phyloP scores from a whole-genome alignment of 1,284 basidiomycete genomes.

The Sporisorium reilianum region DNA sequence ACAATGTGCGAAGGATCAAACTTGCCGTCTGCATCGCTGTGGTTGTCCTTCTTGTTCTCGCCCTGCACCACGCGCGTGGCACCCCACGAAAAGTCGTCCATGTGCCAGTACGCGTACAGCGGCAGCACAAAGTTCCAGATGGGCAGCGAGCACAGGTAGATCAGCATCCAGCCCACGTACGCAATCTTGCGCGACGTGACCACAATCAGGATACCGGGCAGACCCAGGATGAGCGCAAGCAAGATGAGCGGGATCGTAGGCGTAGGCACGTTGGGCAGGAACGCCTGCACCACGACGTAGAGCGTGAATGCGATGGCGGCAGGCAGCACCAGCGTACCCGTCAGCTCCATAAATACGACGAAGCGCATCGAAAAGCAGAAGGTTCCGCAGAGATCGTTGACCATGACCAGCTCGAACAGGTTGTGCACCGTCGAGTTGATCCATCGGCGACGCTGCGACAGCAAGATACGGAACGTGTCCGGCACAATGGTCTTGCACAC shows the following conservation, averaged over 20 bases:
- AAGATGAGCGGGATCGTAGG: slow-evolving; percentile 65
- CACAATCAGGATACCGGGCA: slow-evolving; percentile 71
- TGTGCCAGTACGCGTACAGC: slow-evolving; percentile 70
- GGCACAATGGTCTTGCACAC: slow-evolving; percentile 72
- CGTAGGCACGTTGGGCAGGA: slow-evolving; percentile 51
- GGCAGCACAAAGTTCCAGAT: slow-evolving; percentile 71
- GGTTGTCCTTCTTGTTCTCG: slow-evolving; percentile 64
- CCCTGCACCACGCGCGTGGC: slow-evolving; percentile 70
- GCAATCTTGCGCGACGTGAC: slow-evolving; percentile 70
- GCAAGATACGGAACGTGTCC: slow-evolving; percentile 71
- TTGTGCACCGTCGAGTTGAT: slow-evolving; percentile 73
- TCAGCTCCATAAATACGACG: slow-evolving; percentile 71
- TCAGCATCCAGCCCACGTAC: slow-evolving; percentile 71
- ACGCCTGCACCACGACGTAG: slow-evolving; percentile 68
- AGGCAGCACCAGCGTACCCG: slow-evolving; percentile 71
- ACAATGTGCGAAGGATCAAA: slow-evolving; percentile 96
- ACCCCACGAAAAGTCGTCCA: slow-evolving; percentile 71
- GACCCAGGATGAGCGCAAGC: slow-evolving; percentile 71
- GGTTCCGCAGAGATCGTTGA: slow-evolving; percentile 71
- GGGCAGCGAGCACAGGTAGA: slow-evolving; percentile 71
- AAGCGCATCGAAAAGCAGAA: slow-evolving; percentile 72
- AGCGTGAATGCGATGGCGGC: slow-evolving; percentile 72
- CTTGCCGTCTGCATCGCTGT: slow-evolving; percentile 76
- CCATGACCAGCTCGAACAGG: slow-evolving; percentile 71
- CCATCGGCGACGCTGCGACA: slow-evolving; percentile 72